Conservation (phyloP, 148 eudicot species). For the Linanthus parryae region DNA sequence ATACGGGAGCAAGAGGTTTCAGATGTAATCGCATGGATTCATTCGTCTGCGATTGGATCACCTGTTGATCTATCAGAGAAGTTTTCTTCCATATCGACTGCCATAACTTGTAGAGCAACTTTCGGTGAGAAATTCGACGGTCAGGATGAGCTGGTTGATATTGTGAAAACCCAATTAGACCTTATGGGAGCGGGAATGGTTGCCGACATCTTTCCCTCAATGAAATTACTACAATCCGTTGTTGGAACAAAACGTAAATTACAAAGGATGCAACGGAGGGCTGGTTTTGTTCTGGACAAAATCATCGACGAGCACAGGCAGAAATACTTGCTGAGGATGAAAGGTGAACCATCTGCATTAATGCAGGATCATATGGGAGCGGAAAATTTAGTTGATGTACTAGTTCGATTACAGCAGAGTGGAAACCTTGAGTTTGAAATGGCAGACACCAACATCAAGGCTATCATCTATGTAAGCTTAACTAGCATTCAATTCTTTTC, state of each 20-base stretch:
- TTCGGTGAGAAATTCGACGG: conserved; percentile 37
- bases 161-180: conserved; percentile 35
- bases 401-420: conserved; percentile 33
- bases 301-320: conserved; percentile 31
- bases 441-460: conserved; percentile 49
- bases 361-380: conserved; percentile 4
- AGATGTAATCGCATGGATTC: conserved; percentile 26
- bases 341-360: background rate
- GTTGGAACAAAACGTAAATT: conserved; percentile 37
- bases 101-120: no score
- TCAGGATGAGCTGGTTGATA: conserved; percentile 36
- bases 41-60: conserved; percentile 10
- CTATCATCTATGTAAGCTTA: conserved; percentile 45
- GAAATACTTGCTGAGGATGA: background rate
- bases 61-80: conserved; percentile 32
- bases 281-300: conserved; percentile 38
- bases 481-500: background rate
- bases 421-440: conserved; percentile 24
- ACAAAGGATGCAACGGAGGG: conserved; percentile 23
- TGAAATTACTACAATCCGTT: conserved; percentile 36
- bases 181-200: conserved; percentile 35
- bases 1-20: conserved; percentile 47
- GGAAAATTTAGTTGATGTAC: conserved; percentile 43
- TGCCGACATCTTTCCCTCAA: conserved; percentile 50
- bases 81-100: no score